Evolutionary conservation across 106 monocot genomes (phyloP), one percentile per base, ranked within the genome.

Genomic region (Allium cepa): DNA sequence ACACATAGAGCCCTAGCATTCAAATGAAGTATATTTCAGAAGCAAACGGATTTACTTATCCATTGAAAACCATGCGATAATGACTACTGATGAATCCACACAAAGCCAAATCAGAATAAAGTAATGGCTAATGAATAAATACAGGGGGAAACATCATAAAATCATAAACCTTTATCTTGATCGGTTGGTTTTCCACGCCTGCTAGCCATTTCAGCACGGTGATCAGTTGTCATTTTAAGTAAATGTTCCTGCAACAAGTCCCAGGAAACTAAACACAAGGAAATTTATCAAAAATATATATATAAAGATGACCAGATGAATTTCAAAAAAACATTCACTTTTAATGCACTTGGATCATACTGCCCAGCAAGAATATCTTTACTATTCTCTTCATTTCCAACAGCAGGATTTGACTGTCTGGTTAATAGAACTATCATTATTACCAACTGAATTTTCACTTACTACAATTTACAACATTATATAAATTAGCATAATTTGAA

Each of bases 141-240:
- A 4, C 36, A 36, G 5, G 36, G 5, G 36, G 5, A 36, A 36
- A 4, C 36, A 36, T 36, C 36, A 36, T 36, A 36, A 36, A 36
- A 36, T 36, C 36, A 74, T 71, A 27, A 70, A 99, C 99, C 87
- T 79, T 77, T 79, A 58, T 83, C 77, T 51, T 71, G 71, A 60
- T 84, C 77, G 26, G 56, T 57, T 3, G 71, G 57, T 56, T 82
- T 83, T 22, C 84, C 99, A 59, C 83, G 90, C 78, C 85, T 99
- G 80, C 71, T 82, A n/a, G 79, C 78, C 83, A 93, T 78, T 51
- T 87, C 93, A 75, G 90, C 87, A 75, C 99, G 88, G 77, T 99
- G 99, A 50, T 79, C 72, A 11, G 82, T 85, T 4, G 92, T 72
- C 84, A 97, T 97, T 69, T 83, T 99, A 70, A 99, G 72, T 9